Evolutionary conservation across 345 rosid genomes (phyloP).

Genomic region (Moringa oleifera): DNA sequence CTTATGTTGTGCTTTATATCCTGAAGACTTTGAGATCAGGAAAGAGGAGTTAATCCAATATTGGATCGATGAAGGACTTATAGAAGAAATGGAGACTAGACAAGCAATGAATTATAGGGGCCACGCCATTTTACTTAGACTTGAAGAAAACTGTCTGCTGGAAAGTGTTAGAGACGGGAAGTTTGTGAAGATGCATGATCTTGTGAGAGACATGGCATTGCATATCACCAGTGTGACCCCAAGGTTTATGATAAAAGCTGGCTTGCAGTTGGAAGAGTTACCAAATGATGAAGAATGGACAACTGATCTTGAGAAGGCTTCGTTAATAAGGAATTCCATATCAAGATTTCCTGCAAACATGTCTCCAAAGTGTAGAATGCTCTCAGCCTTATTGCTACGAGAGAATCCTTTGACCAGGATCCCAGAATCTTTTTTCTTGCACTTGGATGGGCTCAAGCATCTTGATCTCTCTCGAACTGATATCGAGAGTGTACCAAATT

Average conservation of each 20-base stretch:
- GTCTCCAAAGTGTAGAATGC: not conserved
- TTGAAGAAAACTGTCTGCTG: slow-evolving; percentile 15
- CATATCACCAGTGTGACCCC: slow-evolving; percentile 6
- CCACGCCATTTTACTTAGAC: slow-evolving; percentile 8
- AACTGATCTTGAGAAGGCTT: too few species aligned
- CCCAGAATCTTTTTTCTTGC: slow-evolving; percentile 9
- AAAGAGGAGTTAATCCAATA: slow-evolving; percentile 19
- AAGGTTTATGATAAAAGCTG: slow-evolving; percentile 17
- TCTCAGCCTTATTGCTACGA: slow-evolving; percentile 19
- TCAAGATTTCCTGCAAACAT: not conserved
- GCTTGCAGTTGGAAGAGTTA: slow-evolving; percentile 4
- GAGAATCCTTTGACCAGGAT: not conserved
- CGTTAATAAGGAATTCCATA: not conserved
- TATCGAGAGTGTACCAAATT: slow-evolving; percentile 6
- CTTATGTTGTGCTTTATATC: slow-evolving; percentile 16
- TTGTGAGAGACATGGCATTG: slow-evolving; percentile 21
- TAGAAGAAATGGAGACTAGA: slow-evolving; percentile 8
- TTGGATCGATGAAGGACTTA: slow-evolving; percentile 13
- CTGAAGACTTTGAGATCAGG: not conserved
- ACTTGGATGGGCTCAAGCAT: not conserved
- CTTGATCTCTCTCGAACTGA: slow-evolving; percentile 15
- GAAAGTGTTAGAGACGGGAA: not conserved
- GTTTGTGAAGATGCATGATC: slow-evolving; percentile 21
- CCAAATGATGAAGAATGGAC: slow-evolving; percentile 19
- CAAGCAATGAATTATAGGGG: slow-evolving; percentile 13